Evolutionary conservation across 1,284 basidiomycete species (phyloP), one percentile per base, ranked within the genome.

Genomic region (Xerocomus tenax): DNA sequence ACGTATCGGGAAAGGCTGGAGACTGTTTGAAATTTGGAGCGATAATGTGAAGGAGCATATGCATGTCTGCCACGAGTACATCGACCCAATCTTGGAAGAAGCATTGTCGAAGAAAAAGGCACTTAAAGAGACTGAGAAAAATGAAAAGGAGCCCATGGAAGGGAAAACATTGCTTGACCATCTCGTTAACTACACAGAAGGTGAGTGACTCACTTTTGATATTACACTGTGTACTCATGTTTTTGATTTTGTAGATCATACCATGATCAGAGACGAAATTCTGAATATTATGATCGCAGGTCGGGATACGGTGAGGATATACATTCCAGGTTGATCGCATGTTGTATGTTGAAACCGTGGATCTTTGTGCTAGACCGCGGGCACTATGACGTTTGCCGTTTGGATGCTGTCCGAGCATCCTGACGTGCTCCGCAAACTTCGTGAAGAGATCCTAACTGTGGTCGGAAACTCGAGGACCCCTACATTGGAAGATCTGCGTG

Each of bases 331-430:
- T 28, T 9, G 30, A 42, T 44, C 3, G 28, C 12, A 3, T 0
- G 4, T 21, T 21, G 21, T 6, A 3, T 36, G 6, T 5, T 42
- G 18, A 30, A 41, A 36, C 5, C 2, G 9, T 18, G 12, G 30
- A 15, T 19, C 16, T 35, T 9, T 36, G 10, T 40, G n/a, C 53
- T 46, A 81, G 54, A 83, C 79, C 0, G 75, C 78, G 9, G 62
- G 70, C 4, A 75, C 74, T 0, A 57, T 83, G n/a, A 79, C 78
- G 0, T 78, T 75, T 54, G 63, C 67, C 2, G 53, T 80, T 6
- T 84, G 81, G 60, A 73, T 77, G 65, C 67, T 84, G 9, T 67
- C 79, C 3, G 67, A 71, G 23, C 69, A 84, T 54, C 78, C 77
- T 1, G 53, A 68, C 0, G 71, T 79, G 13, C 63, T 74, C 21